phyloP scores from a whole-genome alignment of 1,284 basidiomycete species.

The Melampsora larici-populina region DNA sequence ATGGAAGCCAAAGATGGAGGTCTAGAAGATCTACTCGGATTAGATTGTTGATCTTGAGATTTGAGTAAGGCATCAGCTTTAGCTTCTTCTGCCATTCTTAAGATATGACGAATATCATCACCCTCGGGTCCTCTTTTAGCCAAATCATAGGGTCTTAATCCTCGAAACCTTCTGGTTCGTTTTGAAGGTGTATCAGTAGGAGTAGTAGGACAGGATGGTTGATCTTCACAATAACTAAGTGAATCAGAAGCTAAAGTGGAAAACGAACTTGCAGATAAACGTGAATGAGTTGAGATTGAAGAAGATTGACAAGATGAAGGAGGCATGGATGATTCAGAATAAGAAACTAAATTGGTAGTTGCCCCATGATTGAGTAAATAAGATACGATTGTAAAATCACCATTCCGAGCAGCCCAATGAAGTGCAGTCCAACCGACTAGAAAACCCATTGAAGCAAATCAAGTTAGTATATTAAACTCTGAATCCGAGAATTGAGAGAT shows the following conservation, averaged over 20 bases:
- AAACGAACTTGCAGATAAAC: neutral
- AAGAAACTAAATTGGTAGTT: conserved; percentile 70
- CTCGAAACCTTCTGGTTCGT: conserved; percentile 8
- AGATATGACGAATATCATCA: conserved; percentile 36
- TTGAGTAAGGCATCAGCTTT: neutral
- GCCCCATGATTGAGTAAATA: conserved; percentile 88
- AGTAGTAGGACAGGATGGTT: neutral
- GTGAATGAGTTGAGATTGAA: neutral
- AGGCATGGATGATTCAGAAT: conserved; percentile 61
- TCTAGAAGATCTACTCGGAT: too few species aligned
- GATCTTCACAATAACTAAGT: neutral
- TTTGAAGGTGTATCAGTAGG: neutral
- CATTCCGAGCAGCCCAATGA: conserved; percentile 84
- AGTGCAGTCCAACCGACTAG: conserved; percentile 88
- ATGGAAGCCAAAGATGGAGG: conserved; percentile 27
- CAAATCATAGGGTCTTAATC: conserved; percentile 35
- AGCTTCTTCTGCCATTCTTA: conserved; percentile 30
- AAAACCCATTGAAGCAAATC: neutral
- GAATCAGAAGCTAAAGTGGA: conserved; percentile 9
- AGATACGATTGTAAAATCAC: conserved; percentile 84
- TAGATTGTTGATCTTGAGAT: neutral
- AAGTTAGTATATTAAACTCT: too few species aligned
- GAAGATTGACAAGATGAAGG: conserved; percentile 55
- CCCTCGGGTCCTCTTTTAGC: conserved; percentile 36
- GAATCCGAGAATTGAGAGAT: neutral